Evolutionary conservation across 1,139 yeast genomes (phyloP).

Genomic region (Kazachstania sp.): DNA sequence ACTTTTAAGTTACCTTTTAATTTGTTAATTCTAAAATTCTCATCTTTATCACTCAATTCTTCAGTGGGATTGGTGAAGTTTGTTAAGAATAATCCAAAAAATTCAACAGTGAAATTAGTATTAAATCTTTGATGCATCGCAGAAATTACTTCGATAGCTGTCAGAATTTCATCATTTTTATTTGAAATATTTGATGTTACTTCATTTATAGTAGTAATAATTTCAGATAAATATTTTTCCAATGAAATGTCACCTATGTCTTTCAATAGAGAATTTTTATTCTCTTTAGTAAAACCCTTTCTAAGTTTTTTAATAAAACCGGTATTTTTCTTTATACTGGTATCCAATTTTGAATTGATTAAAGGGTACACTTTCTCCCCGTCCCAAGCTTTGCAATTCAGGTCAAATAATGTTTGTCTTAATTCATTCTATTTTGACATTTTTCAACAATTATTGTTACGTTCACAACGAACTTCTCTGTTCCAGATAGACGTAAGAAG

Average conservation of each 20-base stretch:
- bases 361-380: conserved; percentile 33
- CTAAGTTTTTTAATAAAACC: conserved; percentile 69
- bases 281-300: conserved; percentile 46
- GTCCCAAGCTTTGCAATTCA: conserved; percentile 48
- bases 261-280: conserved; percentile 40
- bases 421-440: conserved; percentile 23
- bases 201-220: conserved; percentile 55
- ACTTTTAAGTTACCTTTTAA: conserved; percentile 48
- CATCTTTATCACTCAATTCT: conserved; percentile 39
- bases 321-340: conserved; percentile 76
- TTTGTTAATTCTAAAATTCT: conserved; percentile 35
- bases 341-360: conserved; percentile 44
- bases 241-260: conserved; percentile 59
- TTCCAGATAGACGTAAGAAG: no score
- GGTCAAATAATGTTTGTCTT: conserved; percentile 34
- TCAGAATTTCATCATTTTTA: conserved; percentile 51
- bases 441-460: background rate
- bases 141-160: conserved; percentile 61
- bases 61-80: conserved; percentile 38
- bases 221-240: conserved; percentile 70
- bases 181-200: conserved; percentile 45
- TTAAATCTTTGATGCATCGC: conserved; percentile 72
- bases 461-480: background rate
- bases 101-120: conserved; percentile 42
- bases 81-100: conserved; percentile 42